Conservation (phyloP, 108 stramenopile species). For the Phaeodactylum tricornutum region DNA sequence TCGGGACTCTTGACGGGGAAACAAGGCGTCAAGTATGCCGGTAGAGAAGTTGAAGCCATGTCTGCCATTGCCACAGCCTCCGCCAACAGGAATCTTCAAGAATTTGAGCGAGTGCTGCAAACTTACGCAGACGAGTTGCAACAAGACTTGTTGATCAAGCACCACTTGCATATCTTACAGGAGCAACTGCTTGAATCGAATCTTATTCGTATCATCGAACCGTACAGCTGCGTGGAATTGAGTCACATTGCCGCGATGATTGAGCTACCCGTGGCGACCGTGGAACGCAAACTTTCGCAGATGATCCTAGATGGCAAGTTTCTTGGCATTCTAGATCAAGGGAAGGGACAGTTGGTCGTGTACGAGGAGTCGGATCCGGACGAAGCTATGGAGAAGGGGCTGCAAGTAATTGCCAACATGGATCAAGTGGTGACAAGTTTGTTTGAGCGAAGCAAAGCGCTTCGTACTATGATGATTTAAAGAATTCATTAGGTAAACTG, state of each 20-base stretch:
- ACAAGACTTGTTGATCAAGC: slow-evolving; percentile 87
- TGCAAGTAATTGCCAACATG: slow-evolving; percentile 87
- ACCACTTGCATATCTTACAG: slow-evolving; percentile 92
- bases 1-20: slow-evolving; percentile 75
- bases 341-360: slow-evolving; percentile 89
- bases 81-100: slow-evolving; percentile 76
- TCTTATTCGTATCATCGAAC: slow-evolving; percentile 94
- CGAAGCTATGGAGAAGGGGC: slow-evolving; percentile 79
- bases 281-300: slow-evolving; percentile 95
- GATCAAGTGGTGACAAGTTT: slow-evolving; percentile 83
- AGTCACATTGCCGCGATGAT: slow-evolving; percentile 90
- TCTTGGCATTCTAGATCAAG: slow-evolving; percentile 97
- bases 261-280: slow-evolving; percentile 74
- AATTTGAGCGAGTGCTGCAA: slow-evolving; percentile 73
- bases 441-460: slow-evolving; percentile 64
- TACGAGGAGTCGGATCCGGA: slow-evolving; percentile 76
- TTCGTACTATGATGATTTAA: slow-evolving; percentile 79
- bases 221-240: slow-evolving; percentile 96
- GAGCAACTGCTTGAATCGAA: slow-evolving; percentile 96
- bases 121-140: slow-evolving; percentile 63
- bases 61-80: slow-evolving; percentile 88
- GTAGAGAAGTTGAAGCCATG: slow-evolving; percentile 93
- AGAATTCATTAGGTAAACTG: neutral
- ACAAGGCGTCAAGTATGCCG: slow-evolving; percentile 94
- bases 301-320: slow-evolving; percentile 99